phyloP scores from a whole-genome alignment of 345 rosid species.

The Camelina hispida region DNA sequence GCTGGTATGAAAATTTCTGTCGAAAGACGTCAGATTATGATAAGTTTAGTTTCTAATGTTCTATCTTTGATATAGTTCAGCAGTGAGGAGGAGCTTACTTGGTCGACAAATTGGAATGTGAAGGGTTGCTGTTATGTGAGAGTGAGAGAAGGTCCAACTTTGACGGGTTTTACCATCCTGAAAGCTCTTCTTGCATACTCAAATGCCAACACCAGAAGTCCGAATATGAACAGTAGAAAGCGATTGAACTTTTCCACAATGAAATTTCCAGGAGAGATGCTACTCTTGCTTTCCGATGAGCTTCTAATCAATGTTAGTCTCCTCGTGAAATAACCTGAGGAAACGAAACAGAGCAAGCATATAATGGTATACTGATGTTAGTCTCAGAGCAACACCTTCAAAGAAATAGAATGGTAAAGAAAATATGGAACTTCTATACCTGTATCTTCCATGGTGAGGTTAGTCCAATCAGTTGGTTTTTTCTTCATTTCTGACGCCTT shows the following conservation, averaged over 20 bases:
- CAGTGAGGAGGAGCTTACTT: constrained; percentile 44
- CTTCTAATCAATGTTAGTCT: constrained; percentile 42
- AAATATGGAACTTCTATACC: constrained; percentile 46
- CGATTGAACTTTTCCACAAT: constrained; percentile 52
- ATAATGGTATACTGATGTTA: constrained; percentile 18
- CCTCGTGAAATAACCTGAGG: constrained; percentile 55
- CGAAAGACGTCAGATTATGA: neutral
- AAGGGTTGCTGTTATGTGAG: constrained; percentile 48
- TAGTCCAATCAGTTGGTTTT: constrained; percentile 74
- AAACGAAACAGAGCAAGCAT: constrained; percentile 5
- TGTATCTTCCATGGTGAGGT: constrained; percentile 51
- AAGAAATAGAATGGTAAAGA: neutral
- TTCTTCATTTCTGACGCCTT: constrained; percentile 63
- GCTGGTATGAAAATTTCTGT: constrained; percentile 9
- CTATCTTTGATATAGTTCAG: neutral
- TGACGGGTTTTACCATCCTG: constrained; percentile 60
- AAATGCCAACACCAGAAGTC: constrained; percentile 61
- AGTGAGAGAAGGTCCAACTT: constrained; percentile 59
- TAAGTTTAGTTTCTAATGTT: constrained; percentile 10
- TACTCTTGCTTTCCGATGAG: constrained; percentile 48
- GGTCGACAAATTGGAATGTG: constrained; percentile 22
- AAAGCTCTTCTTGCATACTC: constrained; percentile 58
- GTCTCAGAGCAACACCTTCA: neutral
- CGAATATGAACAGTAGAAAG: constrained; percentile 57
- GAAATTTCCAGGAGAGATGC: constrained; percentile 20